Base-by-base conservation (phyloP, 768 basidiomycete genomes). In the Daedalea quercina region DNA sequence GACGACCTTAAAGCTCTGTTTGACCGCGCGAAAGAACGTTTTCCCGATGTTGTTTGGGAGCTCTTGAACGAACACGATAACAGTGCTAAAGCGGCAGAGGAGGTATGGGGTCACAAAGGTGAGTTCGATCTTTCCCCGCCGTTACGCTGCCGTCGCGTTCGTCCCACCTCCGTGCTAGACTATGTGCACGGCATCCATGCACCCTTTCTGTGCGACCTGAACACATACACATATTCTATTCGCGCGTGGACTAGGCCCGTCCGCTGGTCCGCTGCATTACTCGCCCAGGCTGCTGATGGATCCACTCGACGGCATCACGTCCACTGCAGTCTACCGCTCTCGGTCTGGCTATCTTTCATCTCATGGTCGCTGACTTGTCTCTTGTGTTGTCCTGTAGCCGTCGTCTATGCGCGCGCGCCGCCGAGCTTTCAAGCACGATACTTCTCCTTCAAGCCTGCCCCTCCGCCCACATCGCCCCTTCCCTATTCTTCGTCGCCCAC, bases 11-110 rank as follows among this genome's bases (percentile, higher is more conserved):
- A 82, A 53, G 63, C 75, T 6, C 78, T 97, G 37, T 94, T 92
- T 68, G 76, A 78, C 57, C 76, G 84, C 50, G 87, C 93, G n/a
- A 88, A 88, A 68, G 90, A 94, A 56, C 78, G 91, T 52, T 98
- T 94, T 63, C 87, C 90, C n/a, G 95, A 98, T 71, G 93, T 98
- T 47, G 83, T 91, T n/a, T 98, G 95, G 94, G 82, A 85, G 66
- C 74, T 85, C 19, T 66, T 65, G 0, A 71, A 62, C 35, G 81
- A 80, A 28, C 77, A 78, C 47, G 75, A 76, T 54, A 73, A 69
- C 50, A 62, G 69, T 47, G 77, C 77, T 52, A 44, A 53, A 3
- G 61, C 57, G 2, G 59, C 63, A 2, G 82, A 80, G 15, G 74
- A 77, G 46, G 83, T 96, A 24, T 96, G 89, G 85, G 94, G 90